Conservation (phyloP, 768 basidiomycete genomes). For the Suillus hirtellus region DNA sequence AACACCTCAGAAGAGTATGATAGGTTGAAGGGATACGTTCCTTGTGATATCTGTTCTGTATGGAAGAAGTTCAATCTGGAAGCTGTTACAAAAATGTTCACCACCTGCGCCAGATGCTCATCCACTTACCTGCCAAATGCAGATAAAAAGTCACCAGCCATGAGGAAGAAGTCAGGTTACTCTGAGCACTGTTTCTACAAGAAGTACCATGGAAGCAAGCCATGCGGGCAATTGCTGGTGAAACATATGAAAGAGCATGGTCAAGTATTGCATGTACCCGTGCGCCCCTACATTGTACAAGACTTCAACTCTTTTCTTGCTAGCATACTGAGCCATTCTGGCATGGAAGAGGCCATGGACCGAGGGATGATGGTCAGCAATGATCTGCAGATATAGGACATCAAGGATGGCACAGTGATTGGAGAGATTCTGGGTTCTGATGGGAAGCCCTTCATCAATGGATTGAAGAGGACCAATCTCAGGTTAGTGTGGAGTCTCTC, state of each 20-base stretch:
- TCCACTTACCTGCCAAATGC: slow-evolving; percentile 17
- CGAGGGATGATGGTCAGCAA: slow-evolving; percentile 2
- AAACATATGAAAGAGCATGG: background rate
- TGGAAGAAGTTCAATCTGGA: too few relatives aligned
- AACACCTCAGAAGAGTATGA: too few relatives aligned
- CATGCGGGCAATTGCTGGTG: slow-evolving; percentile 11
- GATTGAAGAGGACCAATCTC: slow-evolving; percentile 12
- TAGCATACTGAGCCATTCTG: slow-evolving; percentile 24
- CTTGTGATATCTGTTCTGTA: too few relatives aligned
- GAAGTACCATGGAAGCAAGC: slow-evolving; percentile 12
- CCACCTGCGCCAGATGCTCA: slow-evolving; percentile 31
- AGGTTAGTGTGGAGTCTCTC: slow-evolving; percentile 26
- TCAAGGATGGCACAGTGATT: slow-evolving; percentile 30
- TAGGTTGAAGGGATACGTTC: too few relatives aligned
- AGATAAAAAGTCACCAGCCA: background rate
- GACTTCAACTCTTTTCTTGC: slow-evolving; percentile 29
- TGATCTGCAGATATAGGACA: background rate
- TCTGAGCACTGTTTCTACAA: slow-evolving; percentile 25
- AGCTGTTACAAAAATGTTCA: background rate
- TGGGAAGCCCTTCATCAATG: slow-evolving; percentile 24
- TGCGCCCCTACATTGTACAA: slow-evolving; percentile 24
- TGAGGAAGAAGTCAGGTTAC: slow-evolving; percentile 1
- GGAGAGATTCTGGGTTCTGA: slow-evolving; percentile 27
- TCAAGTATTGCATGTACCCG: background rate
- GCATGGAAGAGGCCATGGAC: slow-evolving; percentile 30